Evolutionary conservation across 345 rosid species (phyloP).

Genomic region (Capsella bursapastoris): DNA sequence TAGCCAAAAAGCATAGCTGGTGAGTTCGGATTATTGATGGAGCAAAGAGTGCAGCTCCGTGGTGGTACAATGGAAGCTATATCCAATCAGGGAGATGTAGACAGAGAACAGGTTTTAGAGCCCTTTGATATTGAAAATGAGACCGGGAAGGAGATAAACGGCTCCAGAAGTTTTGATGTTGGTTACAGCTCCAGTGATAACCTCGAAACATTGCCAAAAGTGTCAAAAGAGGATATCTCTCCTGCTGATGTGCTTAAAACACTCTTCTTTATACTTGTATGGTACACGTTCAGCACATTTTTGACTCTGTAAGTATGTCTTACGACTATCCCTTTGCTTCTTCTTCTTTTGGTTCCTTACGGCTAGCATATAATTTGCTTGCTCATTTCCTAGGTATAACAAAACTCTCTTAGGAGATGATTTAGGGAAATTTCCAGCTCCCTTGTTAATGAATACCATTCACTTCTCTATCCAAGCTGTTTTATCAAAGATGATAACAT

Average conservation of each 20-base stretch:
- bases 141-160: slow-evolving; percentile 44
- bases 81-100: slow-evolving; percentile 45
- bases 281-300: slow-evolving; percentile 99
- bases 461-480: slow-evolving; percentile 95
- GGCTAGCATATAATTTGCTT: slow-evolving; percentile 15
- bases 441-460: slow-evolving; percentile 90
- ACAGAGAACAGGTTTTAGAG: slow-evolving; percentile 49
- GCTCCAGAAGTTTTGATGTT: slow-evolving; percentile 47
- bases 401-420: slow-evolving; percentile 96
- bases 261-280: slow-evolving; percentile 88
- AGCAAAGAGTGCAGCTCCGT: slow-evolving; percentile 55
- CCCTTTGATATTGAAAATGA: slow-evolving; percentile 60
- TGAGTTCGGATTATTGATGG: slow-evolving; percentile 43
- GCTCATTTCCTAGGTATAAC: slow-evolving; percentile 66
- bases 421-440: slow-evolving; percentile 97
- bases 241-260: slow-evolving; percentile 86
- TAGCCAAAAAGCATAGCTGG: slow-evolving; percentile 35
- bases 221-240: slow-evolving; percentile 52
- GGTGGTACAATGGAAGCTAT: slow-evolving; percentile 45
- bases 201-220: slow-evolving; percentile 44
- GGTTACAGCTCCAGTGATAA: slow-evolving; percentile 40
- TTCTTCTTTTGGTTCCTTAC: slow-evolving; percentile 13
- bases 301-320: slow-evolving; percentile 87
- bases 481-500: slow-evolving; percentile 73
- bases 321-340: not conserved